Evolutionary conservation across 306 rosid genomes (phyloP), one percentile per base, ranked within the genome.

Genomic region (Bauhinia variegata): DNA sequence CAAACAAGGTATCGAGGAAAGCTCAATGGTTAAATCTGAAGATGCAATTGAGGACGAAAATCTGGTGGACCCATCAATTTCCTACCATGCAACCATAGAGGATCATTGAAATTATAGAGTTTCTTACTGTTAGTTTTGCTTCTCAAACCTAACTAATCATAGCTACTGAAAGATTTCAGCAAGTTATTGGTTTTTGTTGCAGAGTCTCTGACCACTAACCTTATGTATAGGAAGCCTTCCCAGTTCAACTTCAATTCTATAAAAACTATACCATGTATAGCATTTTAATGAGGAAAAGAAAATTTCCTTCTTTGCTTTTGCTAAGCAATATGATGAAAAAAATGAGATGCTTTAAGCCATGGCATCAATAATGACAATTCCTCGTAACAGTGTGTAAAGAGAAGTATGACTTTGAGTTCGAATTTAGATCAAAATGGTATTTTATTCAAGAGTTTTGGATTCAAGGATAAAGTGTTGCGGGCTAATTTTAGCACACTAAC

Each of bases 1-100:
- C 65, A 68, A 80, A 37, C 81, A 74, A 46, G 88, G 65, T 15
- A 70, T 57, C 56, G 82, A 83, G 62, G 82, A 79, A 33, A 80
- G 70, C 54, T 51, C 71, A 55, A 13, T 46, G 71, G 54, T 52
- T 58, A 62, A 51, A 38, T 32, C 80, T 18, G 39, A 71, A 65
- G 75, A 75, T 80, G 68, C 32, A 60, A 1, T 16, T 9, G 72
- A 5, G 37, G 56, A 61, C 46, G 63, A 72, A 43, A 60, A 19
- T 78, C 66, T 5, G 13, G 36, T 18, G 63, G 85, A 76, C 46
- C 18, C 65, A 32, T 71, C 60, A 65, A 67, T 19, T 23, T 46
- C 79, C 55, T 62, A 73, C 31, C 69, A 76, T 50, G 49, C 54
- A 55, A 53, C 70, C 61, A 54, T 30, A 31, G 85, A 77, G 50